Evolutionary conservation across 2,329 filamentous ascomycete genomes (phyloP), one percentile per base, ranked within the genome.

Genomic region (Coleophoma eucalyptorum): DNA sequence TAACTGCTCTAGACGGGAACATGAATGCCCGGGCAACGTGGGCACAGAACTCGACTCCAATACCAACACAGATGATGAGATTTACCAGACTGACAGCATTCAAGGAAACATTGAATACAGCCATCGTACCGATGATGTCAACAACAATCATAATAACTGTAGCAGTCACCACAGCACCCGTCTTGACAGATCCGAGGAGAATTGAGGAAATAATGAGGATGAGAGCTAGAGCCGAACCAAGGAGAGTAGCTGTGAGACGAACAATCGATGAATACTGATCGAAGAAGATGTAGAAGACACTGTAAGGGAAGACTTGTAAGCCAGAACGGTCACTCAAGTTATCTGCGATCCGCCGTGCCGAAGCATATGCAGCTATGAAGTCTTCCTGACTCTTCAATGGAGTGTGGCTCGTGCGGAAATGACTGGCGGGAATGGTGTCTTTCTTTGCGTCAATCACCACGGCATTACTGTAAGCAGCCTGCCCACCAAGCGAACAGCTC

Each of bases 271-370:
- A 80, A 65, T 99, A 99, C 67, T 97, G 94, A 66, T 99, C 94
- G 67, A 99, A 99, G 80, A 97, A 99, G 67, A 99, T 92, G 74
- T 99, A 99, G 68, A 96, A 96, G 54, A 97, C 86, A 60, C 90
- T 95, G 73, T 99, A 99, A 0, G 94, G 90, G 77, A 99, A 99
- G 3, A 99, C 86, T 20, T 94, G 85, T 19, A 89, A 83, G 5
- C 84, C 81, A 4, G 91, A 92, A 47, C 79, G 77, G 48, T 80
- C 70, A 13, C 79, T 86, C 47, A 99, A 85, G 26, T 88, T 86
- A 12, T 83, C 73, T 0, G 93, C 85, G 55, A 99, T 96, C 53
- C 94, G 89, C 16, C 93, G 88, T 3, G 94, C 94, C 1, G 93
- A 83, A 5, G 87, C 84, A 67, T 97, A 97, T 0, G 94, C 90